Evolutionary conservation across 345 rosid species (phyloP).

Genomic region (Corymbia maculata): DNA sequence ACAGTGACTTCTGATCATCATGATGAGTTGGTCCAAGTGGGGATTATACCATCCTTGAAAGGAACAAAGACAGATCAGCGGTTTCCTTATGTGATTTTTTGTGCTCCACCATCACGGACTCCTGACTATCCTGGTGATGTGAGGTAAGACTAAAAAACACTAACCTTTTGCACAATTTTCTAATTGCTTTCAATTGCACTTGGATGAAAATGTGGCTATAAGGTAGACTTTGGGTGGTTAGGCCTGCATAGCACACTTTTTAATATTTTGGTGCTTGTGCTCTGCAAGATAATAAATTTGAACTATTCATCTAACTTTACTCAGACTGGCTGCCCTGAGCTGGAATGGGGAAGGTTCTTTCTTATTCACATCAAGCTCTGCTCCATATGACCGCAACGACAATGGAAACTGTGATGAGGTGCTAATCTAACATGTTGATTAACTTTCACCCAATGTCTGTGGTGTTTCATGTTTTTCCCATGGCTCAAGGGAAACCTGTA

Average conservation of each 20-base stretch:
- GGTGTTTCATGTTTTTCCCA: neutral
- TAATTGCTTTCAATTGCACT: neutral
- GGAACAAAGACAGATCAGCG: constrained; percentile 25
- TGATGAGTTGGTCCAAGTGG: constrained; percentile 61
- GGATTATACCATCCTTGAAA: constrained; percentile 65
- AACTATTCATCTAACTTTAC: neutral
- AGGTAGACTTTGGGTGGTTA: neutral
- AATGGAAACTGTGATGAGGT: constrained; percentile 88
- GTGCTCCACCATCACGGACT: constrained; percentile 90
- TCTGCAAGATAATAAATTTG: neutral
- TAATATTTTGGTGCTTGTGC: neutral
- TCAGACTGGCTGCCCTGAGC: constrained; percentile 73
- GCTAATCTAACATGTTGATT: constrained; percentile 3
- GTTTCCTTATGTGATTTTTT: constrained; percentile 74
- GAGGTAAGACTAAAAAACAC: constrained; percentile 27
- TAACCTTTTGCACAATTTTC: neutral
- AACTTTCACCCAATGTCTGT: neutral
- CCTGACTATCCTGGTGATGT: constrained; percentile 75
- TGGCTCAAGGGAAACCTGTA: neutral
- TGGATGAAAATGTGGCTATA: neutral
- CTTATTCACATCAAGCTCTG: constrained; percentile 87
- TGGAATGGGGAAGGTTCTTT: constrained; percentile 92
- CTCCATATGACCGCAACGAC: constrained; percentile 67
- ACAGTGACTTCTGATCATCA: constrained; percentile 79
- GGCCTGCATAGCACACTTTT: neutral